A percentile compares a stretch with the other conserved stretches of the same genome.
phyloP scores from a whole-genome alignment of 2,329 filamentous ascomycete species.

The Penicillium sp. region DNA sequence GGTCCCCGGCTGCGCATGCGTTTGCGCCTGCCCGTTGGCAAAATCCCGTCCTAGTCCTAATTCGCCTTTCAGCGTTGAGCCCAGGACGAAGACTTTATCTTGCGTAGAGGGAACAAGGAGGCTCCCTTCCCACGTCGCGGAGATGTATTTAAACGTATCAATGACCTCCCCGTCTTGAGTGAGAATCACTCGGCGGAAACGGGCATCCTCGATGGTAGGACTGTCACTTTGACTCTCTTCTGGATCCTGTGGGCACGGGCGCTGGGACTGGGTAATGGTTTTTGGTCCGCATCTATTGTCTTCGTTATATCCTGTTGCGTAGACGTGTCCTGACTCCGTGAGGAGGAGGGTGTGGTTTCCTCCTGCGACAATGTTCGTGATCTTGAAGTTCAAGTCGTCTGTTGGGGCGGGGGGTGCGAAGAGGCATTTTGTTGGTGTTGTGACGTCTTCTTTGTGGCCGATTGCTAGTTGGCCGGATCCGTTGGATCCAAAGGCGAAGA shows the following conservation, averaged over 20 bases:
- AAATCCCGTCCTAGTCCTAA: slow-evolving; percentile 62
- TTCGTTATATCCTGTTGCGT: slow-evolving; percentile 66
- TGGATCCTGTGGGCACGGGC: background rate
- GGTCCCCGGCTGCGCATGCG: slow-evolving; percentile 41
- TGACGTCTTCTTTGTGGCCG: slow-evolving; percentile 72
- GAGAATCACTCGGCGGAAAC: slow-evolving; percentile 35
- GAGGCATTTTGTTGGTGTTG: slow-evolving; percentile 65
- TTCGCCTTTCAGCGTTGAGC: slow-evolving; percentile 72
- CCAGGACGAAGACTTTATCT: slow-evolving; percentile 63
- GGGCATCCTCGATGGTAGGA: slow-evolving; percentile 15
- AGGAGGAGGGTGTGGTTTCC: slow-evolving; percentile 87
- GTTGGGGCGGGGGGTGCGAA: slow-evolving; percentile 51
- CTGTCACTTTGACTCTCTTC: background rate
- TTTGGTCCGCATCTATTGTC: slow-evolving; percentile 50
- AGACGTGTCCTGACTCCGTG: slow-evolving; percentile 62
- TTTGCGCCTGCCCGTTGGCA: no score
- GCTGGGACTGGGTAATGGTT: no score
- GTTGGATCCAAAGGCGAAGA: slow-evolving; percentile 77
- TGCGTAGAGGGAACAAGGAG: slow-evolving; percentile 57
- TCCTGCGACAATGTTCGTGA: slow-evolving; percentile 62
- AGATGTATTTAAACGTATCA: slow-evolving; percentile 53
- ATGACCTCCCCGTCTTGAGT: slow-evolving; percentile 12
- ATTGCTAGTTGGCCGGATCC: slow-evolving; percentile 76
- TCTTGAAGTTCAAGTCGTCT: no score
- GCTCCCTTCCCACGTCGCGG: slow-evolving; percentile 80